phyloP scores from a whole-genome alignment of 108 stramenopile species.

The Ochromonas danica region DNA sequence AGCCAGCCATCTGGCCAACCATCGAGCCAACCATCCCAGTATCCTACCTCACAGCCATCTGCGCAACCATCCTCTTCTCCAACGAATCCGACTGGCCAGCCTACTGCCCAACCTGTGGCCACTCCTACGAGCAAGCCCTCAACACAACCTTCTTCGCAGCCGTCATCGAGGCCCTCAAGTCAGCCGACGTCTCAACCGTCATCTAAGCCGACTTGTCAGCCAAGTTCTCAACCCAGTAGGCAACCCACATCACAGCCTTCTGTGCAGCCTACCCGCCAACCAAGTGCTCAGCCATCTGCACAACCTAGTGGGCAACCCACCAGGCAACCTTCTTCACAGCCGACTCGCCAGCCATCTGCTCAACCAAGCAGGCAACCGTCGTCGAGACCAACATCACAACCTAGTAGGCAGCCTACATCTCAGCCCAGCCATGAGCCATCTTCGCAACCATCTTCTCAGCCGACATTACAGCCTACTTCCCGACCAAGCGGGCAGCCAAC shows the following conservation, averaged over 20 bases:
- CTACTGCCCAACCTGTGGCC: conserved; percentile 5
- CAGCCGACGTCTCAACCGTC: not conserved
- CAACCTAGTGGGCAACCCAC: conserved; percentile 4
- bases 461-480: conserved; percentile 1
- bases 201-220: not conserved
- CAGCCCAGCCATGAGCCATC: conserved; percentile 23
- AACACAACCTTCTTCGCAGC: not conserved
- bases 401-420: not conserved
- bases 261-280: not conserved
- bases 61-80: conserved; percentile 3
- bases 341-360: not conserved
- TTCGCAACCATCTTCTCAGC: conserved; percentile 8
- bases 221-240: not conserved
- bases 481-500: not conserved
- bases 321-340: not conserved
- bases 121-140: not conserved
- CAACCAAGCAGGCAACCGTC: not conserved
- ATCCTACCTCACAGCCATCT: conserved; percentile 12
- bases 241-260: conserved; percentile 24
- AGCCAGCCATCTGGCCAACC: conserved; percentile 17
- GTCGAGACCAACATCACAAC: conserved; percentile 13
- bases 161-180: not conserved
- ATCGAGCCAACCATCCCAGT: not conserved
- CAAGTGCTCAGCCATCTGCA: not conserved
- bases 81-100: conserved; percentile 20